Conservation (phyloP, 768 basidiomycete genomes). For the Lactarius sp. region DNA sequence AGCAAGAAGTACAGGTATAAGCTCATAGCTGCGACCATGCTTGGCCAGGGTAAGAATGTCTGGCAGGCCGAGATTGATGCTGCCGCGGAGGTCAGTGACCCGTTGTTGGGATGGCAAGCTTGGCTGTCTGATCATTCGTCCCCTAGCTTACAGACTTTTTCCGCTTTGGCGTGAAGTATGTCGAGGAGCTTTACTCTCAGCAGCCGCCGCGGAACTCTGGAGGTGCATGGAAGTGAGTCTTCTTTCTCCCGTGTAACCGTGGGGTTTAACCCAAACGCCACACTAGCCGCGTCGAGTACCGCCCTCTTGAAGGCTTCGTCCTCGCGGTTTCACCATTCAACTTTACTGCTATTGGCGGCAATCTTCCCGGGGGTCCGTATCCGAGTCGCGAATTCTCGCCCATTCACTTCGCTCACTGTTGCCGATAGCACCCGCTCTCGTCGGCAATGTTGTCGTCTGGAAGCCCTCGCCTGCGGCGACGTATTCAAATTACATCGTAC, state of each 20-base stretch:
- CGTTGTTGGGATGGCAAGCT: background rate
- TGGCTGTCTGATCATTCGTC: background rate
- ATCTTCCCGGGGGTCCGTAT: constrained; percentile 66
- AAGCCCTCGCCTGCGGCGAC: constrained; percentile 95
- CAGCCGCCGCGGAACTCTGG: constrained; percentile 84
- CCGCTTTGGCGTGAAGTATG: constrained; percentile 94
- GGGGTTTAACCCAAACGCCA: constrained; percentile 10
- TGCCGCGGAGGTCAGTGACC: constrained; percentile 78
- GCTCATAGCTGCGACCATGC: constrained; percentile 92
- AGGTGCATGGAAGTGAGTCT: constrained; percentile 90
- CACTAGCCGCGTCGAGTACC: constrained; percentile 89
- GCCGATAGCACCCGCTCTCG: constrained; percentile 72
- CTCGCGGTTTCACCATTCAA: constrained; percentile 98
- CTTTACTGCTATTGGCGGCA: constrained; percentile 97
- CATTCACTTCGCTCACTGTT: constrained; percentile 2
- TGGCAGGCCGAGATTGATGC: constrained; percentile 99
- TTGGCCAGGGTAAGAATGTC: constrained; percentile 97
- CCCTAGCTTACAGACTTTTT: constrained; percentile 85
- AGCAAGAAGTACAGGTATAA: constrained; percentile 95
- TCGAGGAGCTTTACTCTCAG: constrained; percentile 88
- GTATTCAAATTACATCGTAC: constrained; percentile 89
- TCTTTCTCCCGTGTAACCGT: background rate
- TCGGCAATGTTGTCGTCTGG: constrained; percentile 95
- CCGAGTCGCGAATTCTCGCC: background rate
- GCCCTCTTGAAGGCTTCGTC: constrained; percentile 97